Percentiles rank a stretch among this genome's conserved stretches.
phyloP scores from a whole-genome alignment of 176 grass and related monocot genomes.

The Carex littledalei region DNA sequence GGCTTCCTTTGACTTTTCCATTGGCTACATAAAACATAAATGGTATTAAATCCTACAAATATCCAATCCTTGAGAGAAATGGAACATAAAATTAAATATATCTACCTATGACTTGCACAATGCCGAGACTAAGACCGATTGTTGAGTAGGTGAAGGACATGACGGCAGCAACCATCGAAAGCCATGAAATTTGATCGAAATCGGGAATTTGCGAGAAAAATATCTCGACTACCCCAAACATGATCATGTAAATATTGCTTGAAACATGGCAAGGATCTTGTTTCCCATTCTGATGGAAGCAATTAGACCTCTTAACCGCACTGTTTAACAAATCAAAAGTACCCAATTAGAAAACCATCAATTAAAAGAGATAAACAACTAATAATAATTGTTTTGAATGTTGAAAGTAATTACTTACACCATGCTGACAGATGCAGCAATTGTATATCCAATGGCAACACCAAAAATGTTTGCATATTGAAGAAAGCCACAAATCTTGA shows the following conservation, averaged over 20 bases:
- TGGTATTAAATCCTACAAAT: neutral
- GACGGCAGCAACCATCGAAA: slow-evolving; percentile 77
- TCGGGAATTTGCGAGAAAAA: slow-evolving; percentile 93
- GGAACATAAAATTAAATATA: neutral
- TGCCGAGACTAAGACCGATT: slow-evolving; percentile 70
- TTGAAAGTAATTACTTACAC: slow-evolving; percentile 42
- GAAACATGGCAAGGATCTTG: slow-evolving; percentile 59
- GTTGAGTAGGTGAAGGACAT: slow-evolving; percentile 98
- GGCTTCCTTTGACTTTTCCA: slow-evolving; percentile 56
- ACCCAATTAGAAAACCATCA: neutral
- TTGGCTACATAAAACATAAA: slow-evolving; percentile 30
- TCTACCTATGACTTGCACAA: slow-evolving; percentile 67
- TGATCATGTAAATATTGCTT: slow-evolving; percentile 89
- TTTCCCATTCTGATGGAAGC: slow-evolving; percentile 72
- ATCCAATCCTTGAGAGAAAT: neutral
- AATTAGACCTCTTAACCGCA: slow-evolving; percentile 71
- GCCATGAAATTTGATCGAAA: slow-evolving; percentile 94
- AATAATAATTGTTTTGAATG: neutral
- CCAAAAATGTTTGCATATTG: slow-evolving; percentile 97
- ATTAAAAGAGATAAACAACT: neutral
- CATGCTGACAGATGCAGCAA: slow-evolving; percentile 97
- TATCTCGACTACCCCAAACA: slow-evolving; percentile 74
- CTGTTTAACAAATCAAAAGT: slow-evolving; percentile 26
- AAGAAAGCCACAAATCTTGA: slow-evolving; percentile 73
- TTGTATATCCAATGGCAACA: slow-evolving; percentile 98